phyloP scores from a whole-genome alignment of 2,329 filamentous ascomycete genomes.

The Botrytis medusae region DNA sequence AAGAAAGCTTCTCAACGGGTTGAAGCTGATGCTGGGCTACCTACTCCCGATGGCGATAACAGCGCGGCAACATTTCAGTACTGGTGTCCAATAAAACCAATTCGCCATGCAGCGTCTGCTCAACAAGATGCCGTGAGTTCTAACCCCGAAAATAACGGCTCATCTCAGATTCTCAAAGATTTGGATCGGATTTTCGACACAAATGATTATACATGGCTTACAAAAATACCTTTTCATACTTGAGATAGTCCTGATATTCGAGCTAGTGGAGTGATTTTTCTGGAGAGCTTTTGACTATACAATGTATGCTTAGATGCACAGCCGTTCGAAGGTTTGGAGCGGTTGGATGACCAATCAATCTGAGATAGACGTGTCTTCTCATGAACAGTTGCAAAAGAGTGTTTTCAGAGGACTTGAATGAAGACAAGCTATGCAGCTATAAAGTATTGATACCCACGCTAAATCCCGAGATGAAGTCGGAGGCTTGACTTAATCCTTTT shows the following conservation, averaged over 20 bases:
- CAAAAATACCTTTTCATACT: not conserved
- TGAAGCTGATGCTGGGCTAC: not conserved
- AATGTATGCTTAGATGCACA: not conserved
- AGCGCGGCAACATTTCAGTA: not conserved
- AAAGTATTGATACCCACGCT: no score
- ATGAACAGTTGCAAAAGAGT: not conserved
- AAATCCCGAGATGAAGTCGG: no score
- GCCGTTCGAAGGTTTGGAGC: not conserved
- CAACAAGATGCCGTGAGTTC: not conserved
- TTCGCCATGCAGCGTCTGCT: not conserved
- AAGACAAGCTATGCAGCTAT: not conserved
- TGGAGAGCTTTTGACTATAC: fast-evolving
- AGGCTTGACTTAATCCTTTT: not conserved
- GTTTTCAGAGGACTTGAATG: not conserved
- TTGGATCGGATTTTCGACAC: not conserved
- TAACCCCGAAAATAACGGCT: not conserved
- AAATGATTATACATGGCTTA: not conserved
- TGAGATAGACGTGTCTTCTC: not conserved
- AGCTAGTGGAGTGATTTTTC: fast-evolving
- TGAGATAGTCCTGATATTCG: not conserved
- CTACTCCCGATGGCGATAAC: not conserved
- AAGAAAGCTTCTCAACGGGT: not conserved
- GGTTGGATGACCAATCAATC: fast-evolving
- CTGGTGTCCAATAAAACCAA: not conserved
- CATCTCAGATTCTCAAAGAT: not conserved